Conservation (phyloP, 305 asterid genomes). For the Fraxinus ornus region DNA sequence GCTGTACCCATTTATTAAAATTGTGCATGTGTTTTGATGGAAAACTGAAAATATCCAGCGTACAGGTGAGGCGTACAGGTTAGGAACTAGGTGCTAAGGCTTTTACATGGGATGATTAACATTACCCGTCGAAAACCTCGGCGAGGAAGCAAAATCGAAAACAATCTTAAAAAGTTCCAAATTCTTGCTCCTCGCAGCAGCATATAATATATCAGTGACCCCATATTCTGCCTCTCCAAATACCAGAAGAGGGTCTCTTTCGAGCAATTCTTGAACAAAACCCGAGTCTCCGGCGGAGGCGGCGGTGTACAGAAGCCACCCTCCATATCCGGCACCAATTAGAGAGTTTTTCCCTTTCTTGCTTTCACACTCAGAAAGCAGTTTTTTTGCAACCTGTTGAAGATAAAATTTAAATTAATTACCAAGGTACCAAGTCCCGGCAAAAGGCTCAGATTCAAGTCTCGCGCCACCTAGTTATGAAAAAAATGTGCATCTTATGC, state of each 20-base stretch:
- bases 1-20: not conserved
- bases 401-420: not conserved
- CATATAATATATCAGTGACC: constrained; percentile 81
- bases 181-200: constrained; percentile 79
- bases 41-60: not conserved
- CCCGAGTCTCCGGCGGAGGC: constrained; percentile 87
- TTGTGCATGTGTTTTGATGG: not conserved
- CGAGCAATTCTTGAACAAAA: constrained; percentile 66
- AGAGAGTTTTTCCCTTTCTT: constrained; percentile 65
- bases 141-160: constrained; percentile 66
- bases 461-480: not conserved
- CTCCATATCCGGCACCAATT: constrained; percentile 79
- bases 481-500: not conserved
- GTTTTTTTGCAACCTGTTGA: constrained; percentile 48
- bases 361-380: constrained; percentile 56
- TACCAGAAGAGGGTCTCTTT: constrained; percentile 76
- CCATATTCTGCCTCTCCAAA: constrained; percentile 97
- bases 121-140: constrained; percentile 45
- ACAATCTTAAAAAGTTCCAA: constrained; percentile 59
- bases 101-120: not conserved
- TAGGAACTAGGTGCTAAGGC: not conserved
- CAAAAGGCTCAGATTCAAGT: not conserved
- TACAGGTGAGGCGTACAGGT: not conserved
- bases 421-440: not conserved
- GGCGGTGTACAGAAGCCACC: constrained; percentile 91